Evolutionary conservation across 1,139 yeast species (phyloP), one percentile per base, ranked within the genome.

Genomic region (Scheffersomyces parashehatae): DNA sequence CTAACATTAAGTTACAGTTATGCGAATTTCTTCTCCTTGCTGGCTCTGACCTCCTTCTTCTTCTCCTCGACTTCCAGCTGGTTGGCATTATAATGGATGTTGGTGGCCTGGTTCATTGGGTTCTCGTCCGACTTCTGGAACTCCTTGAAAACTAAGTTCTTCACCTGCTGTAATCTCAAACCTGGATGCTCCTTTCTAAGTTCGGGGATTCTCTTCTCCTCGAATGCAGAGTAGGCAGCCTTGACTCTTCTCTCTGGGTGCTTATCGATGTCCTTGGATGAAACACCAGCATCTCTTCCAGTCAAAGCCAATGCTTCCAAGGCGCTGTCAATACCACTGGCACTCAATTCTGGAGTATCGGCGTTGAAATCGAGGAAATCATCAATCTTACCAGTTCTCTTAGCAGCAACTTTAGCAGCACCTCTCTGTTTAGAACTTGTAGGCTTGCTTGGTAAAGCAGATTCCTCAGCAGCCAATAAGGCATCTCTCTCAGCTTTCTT

Each of bases 161-260:
- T 88, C 59, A 85, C 70, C 62, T 88, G 96, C 59, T 85, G 88
- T 54, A 83, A 73, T 56, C 96, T 77, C 56, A 88, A 75, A 9
- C 96, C 96, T 3, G 93, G 91, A 53, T 84, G 75, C 62, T 88
- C 96, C 58, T 81, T 75, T 65, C 85, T 83, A 46, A 85, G 52
- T 58, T 85, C 89, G 7, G 95, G 95, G 40, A 85, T 62, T 56
- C 95, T 77, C 46, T 74, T 70, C 50, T 84, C 93, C 58, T 88
- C 90, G 56, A 66, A 88, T 0, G 88, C 90, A 10, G 80, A 75
- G 49, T 74, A 74, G 0, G 96, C 96, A 13, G 95, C 90, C 70
- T 88, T 88, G 64, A 84, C 87, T 61, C 96, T 79, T 65, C 95
- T 79, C 69, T 88, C 96, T 8, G 96, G 96, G 55, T 88, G 96